Conservation (phyloP, 2,329 filamentous ascomycete species). For the Paraconiothyrium brasiliense region DNA sequence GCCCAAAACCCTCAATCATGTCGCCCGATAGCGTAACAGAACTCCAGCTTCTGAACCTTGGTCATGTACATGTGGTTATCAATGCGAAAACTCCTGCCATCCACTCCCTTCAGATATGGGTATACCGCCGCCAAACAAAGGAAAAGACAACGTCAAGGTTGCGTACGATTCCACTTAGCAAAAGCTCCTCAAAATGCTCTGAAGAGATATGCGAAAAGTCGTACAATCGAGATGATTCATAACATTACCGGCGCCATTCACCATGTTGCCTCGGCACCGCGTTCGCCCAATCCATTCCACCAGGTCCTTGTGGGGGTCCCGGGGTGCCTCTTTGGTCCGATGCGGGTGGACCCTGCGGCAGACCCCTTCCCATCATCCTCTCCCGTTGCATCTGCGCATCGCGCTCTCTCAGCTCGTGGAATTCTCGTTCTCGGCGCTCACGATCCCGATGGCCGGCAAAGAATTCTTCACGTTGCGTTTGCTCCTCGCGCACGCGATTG, state of each 20-base stretch:
- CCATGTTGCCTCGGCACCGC: conserved; percentile 5
- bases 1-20: neutral
- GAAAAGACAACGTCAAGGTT: neutral
- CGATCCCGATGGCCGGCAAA: conserved; percentile 9
- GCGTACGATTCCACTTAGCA: neutral
- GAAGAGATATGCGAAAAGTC: neutral
- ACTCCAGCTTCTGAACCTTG: neutral
- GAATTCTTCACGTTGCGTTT: conserved; percentile 27
- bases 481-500: conserved; percentile 44
- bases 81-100: neutral
- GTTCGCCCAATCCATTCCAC: conserved; percentile 12
- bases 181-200: neutral
- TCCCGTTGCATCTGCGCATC: conserved; percentile 13
- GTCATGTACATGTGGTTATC: neutral
- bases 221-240: neutral
- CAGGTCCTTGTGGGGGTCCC: conserved; percentile 2
- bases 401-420: conserved; percentile 9
- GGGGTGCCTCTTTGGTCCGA: conserved; percentile 8
- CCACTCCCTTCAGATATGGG: neutral
- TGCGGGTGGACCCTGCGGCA: conserved; percentile 3
- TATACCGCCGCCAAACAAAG: conserved; percentile 4
- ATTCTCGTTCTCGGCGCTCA: conserved; percentile 9
- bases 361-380: conserved; percentile 8
- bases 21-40: neutral
- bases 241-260: neutral